Conservation (phyloP, 768 basidiomycete genomes). For the Rhizopogon vinicolor region DNA sequence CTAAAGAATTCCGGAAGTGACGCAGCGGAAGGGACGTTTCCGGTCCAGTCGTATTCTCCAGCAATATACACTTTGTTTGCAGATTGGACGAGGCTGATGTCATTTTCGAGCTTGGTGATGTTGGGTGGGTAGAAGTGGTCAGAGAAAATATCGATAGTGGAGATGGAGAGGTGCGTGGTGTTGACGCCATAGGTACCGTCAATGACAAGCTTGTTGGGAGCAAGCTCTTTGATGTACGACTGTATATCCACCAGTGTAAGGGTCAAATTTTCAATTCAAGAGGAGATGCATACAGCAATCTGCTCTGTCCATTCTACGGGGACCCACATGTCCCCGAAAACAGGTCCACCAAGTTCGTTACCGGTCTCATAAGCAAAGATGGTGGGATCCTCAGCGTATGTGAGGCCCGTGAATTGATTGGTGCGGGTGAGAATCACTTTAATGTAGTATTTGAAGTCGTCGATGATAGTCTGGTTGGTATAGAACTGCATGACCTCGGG, state of each 20-base stretch:
- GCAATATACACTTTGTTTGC: slow-evolving; percentile 15
- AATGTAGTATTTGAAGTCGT: slow-evolving; percentile 46
- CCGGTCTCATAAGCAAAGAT: slow-evolving; percentile 7
- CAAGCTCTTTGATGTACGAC: slow-evolving; percentile 19
- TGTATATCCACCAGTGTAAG: not conserved
- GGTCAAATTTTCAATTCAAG: not conserved
- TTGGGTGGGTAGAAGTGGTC: slow-evolving; percentile 12
- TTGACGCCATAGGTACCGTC: not conserved
- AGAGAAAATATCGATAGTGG: slow-evolving; percentile 4
- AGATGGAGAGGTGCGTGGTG: not conserved
- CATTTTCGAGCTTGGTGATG: slow-evolving; percentile 11
- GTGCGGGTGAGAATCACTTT: slow-evolving; percentile 19
- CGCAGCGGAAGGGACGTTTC: slow-evolving; percentile 9
- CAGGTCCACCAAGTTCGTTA: slow-evolving; percentile 4
- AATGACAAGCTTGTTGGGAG: slow-evolving; percentile 22
- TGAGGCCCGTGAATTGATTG: slow-evolving; percentile 11
- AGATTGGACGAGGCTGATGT: slow-evolving; percentile 7
- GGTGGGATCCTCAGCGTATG: slow-evolving; percentile 6
- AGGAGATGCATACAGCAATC: slow-evolving; percentile 9
- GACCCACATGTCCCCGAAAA: slow-evolving; percentile 6
- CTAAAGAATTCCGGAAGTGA: slow-evolving; percentile 11
- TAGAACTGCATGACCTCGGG: slow-evolving; percentile 35
- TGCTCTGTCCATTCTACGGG: slow-evolving; percentile 9
- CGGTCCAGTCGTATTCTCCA: slow-evolving; percentile 24
- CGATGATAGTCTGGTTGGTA: slow-evolving; percentile 39